A percentile compares a stretch with the other conserved stretches of the same genome.
Conservation (phyloP, 129 eudicot species). For the Mikania micrantha region DNA sequence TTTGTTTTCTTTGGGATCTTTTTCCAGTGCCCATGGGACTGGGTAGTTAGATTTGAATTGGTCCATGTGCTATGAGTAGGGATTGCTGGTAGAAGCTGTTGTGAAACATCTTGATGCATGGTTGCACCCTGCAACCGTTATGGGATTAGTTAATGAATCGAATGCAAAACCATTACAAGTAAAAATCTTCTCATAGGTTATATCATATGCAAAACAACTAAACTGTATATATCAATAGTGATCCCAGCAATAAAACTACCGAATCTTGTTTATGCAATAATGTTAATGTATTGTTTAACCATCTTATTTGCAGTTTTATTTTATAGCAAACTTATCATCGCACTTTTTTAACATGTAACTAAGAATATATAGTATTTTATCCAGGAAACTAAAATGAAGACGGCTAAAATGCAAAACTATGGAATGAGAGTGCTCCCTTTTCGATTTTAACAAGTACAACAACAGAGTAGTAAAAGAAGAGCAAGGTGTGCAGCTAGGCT, state of each 20-base stretch:
- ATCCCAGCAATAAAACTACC: background rate
- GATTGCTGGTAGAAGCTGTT: conserved; percentile 28
- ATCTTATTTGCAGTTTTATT: background rate
- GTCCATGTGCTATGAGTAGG: conserved; percentile 10
- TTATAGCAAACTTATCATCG: background rate
- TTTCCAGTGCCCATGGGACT: conserved; percentile 20
- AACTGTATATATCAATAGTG: background rate
- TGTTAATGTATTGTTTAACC: background rate
- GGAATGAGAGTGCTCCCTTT: too few relatives aligned
- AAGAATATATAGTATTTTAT: background rate
- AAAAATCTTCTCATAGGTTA: conserved; percentile 1
- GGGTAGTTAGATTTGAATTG: conserved; percentile 25
- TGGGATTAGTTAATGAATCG: background rate
- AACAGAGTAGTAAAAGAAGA: too few relatives aligned
- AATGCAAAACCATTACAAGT: background rate
- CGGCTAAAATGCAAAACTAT: background rate
- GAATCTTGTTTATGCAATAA: background rate
- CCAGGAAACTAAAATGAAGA: conserved; percentile 5
- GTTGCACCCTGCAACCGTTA: conserved; percentile 28
- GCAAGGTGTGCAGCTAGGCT: too few relatives aligned
- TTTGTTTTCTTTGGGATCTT: conserved; percentile 44
- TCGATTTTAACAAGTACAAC: too few relatives aligned
- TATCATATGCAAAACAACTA: background rate
- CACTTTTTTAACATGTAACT: background rate
- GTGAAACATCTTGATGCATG: conserved; percentile 26